A percentile compares a stretch with the other conserved stretches of the same genome.
Conservation (phyloP, 306 rosid genomes). For the Castanopsis chinensis region DNA sequence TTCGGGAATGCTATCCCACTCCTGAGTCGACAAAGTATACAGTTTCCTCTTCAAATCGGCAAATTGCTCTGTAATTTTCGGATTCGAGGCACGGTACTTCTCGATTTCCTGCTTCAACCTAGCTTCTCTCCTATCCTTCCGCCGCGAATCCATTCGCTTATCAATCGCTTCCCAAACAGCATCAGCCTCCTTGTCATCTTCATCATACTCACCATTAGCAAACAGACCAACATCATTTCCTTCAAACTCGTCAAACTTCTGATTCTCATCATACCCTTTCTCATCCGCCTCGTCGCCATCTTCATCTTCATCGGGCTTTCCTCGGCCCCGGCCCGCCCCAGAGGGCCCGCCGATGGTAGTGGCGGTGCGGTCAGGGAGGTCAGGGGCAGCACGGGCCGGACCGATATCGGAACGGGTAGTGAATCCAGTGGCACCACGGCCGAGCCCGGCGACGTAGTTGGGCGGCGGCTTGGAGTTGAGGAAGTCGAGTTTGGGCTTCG, state of each 20-base stretch:
- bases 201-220: constrained; percentile 84
- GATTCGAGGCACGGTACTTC: constrained; percentile 82
- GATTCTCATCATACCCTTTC: constrained; percentile 83
- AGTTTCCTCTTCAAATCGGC: constrained; percentile 76
- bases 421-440: constrained; percentile 94
- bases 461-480: constrained; percentile 83
- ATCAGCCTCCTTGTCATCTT: constrained; percentile 91
- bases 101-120: constrained; percentile 89
- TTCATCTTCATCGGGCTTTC: constrained; percentile 82
- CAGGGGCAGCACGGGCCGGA: constrained; percentile 84
- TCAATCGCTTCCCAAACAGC: constrained; percentile 93
- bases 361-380: constrained; percentile 70
- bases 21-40: constrained; percentile 57
- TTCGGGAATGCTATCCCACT: constrained; percentile 84
- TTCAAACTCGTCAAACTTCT: constrained; percentile 86
- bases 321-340: constrained; percentile 50
- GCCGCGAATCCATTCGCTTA: constrained; percentile 85
- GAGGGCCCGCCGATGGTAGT: constrained; percentile 43
- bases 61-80: constrained; percentile 82
- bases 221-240: constrained; percentile 90
- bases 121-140: constrained; percentile 88
- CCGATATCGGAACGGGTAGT: constrained; percentile 88
- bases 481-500: constrained; percentile 71
- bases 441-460: constrained; percentile 83
- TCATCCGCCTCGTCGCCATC: constrained; percentile 80